phyloP scores from a whole-genome alignment of 2,329 filamentous ascomycete species.

The Fusarium tricinctum region DNA sequence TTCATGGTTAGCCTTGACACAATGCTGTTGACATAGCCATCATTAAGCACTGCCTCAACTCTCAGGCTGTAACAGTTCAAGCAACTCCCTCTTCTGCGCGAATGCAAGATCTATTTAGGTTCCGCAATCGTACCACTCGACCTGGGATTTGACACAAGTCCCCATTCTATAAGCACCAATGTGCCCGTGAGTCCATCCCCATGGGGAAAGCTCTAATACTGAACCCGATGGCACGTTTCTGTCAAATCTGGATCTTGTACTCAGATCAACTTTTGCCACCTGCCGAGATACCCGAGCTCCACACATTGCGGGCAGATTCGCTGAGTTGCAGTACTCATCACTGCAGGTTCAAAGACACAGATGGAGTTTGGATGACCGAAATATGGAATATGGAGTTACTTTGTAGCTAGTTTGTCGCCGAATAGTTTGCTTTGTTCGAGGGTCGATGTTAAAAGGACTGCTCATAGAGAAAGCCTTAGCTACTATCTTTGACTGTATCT shows the following conservation, averaged over 20 bases:
- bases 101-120: not conserved
- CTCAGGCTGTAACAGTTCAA: too few relatives aligned
- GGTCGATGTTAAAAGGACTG: too few relatives aligned
- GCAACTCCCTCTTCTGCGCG: too few relatives aligned
- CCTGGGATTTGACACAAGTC: conserved; percentile 10
- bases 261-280: not conserved
- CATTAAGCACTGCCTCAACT: too few relatives aligned
- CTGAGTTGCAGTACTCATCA: not conserved
- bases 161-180: conserved; percentile 30
- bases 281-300: conserved; percentile 13
- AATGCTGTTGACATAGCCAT: too few relatives aligned
- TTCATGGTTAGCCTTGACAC: too few relatives aligned
- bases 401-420: too few relatives aligned
- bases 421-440: too few relatives aligned
- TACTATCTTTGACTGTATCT: too few relatives aligned
- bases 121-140: conserved; percentile 32
- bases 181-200: conserved; percentile 36
- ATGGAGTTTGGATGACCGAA: too few relatives aligned
- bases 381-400: not conserved
- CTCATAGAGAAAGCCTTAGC: too few relatives aligned
- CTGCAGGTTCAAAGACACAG: not conserved
- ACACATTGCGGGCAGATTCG: not conserved
- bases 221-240: not conserved
- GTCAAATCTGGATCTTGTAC: conserved; percentile 5
- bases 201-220: conserved; percentile 25